Evolutionary conservation across 257 asterid genomes (phyloP).

Genomic region (Gardenia jasminoides): DNA sequence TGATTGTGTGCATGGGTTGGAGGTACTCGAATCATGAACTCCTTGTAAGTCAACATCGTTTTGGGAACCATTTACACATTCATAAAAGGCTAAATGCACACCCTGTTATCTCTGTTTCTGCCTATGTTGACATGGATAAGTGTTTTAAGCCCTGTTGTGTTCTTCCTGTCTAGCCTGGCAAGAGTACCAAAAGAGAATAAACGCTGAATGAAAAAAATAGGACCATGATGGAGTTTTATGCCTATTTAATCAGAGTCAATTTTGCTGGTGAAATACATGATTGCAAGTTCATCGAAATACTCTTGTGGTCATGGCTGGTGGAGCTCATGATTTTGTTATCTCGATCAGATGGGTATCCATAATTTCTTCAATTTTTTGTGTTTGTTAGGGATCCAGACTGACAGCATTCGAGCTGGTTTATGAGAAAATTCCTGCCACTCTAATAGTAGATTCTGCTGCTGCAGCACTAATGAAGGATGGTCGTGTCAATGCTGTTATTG

Average conservation of each 20-base stretch:
- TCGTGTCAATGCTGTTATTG: constrained; percentile 77
- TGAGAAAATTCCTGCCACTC: constrained; percentile 87
- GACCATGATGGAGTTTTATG: not conserved
- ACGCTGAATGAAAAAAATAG: not conserved
- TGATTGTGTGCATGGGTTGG: not conserved
- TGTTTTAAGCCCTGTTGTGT: not conserved
- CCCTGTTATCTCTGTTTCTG: not conserved
- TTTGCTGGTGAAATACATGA: not conserved
- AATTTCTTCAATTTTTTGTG: not conserved
- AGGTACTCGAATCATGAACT: not conserved
- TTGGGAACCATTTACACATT: not conserved
- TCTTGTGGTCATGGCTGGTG: not conserved
- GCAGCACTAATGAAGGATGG: constrained; percentile 90
- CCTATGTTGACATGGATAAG: not conserved
- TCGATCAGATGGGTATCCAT: not conserved
- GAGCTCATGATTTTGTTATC: too few species aligned
- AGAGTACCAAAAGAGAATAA: not conserved
- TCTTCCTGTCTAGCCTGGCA: not conserved
- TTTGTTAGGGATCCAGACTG: constrained; percentile 81
- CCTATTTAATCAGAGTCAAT: not conserved
- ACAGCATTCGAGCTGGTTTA: constrained; percentile 95
- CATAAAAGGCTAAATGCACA: not conserved
- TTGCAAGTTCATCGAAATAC: too few species aligned
- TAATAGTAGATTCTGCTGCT: constrained; percentile 95
- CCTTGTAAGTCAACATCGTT: not conserved